phyloP scores from a whole-genome alignment of 306 rosid genomes.

The Hippophae tibetana region DNA sequence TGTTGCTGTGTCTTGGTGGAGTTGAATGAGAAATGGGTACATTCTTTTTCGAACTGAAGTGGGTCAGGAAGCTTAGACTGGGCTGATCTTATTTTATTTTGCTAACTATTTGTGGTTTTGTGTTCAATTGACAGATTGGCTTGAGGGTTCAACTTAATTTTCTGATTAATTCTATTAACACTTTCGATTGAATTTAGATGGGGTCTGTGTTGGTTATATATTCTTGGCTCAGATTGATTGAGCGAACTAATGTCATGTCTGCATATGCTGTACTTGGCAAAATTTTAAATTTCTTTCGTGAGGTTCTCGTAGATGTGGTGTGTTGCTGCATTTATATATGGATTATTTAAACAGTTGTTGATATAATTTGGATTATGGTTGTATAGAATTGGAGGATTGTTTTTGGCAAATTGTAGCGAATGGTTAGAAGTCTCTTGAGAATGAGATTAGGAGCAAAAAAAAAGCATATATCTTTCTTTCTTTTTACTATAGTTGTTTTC shows the following conservation, averaged over 20 bases:
- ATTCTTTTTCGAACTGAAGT: background rate
- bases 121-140: background rate
- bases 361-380: too few species aligned
- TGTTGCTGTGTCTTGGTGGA: conserved; percentile 1
- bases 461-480: too few species aligned
- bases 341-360: too few species aligned
- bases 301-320: background rate
- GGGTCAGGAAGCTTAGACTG: background rate
- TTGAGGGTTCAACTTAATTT: conserved; percentile 4
- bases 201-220: background rate
- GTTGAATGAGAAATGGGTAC: background rate
- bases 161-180: background rate
- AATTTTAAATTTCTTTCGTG: background rate
- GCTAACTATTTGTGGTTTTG: background rate
- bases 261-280: background rate
- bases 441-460: too few species aligned
- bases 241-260: background rate
- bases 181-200: background rate
- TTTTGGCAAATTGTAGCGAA: too few species aligned
- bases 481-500: too few species aligned
- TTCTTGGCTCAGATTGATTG: background rate
- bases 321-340: background rate
- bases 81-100: background rate
- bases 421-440: too few species aligned
- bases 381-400: background rate